Conservation (phyloP, 768 basidiomycete genomes). For the Pleurotus sapidus region DNA sequence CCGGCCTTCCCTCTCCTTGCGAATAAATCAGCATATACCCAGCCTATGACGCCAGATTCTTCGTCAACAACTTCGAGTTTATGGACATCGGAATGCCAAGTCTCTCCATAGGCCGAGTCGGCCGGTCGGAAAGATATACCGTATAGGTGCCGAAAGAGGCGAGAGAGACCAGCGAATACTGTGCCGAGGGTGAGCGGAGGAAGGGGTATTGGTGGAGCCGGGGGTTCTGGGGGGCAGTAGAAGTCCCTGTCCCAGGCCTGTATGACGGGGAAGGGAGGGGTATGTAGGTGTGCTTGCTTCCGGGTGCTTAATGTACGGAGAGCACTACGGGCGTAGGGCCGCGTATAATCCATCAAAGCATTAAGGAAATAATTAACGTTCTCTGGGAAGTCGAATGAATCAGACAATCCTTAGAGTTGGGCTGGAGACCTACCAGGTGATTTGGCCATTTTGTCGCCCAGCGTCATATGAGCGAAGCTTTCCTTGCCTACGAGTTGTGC, state of each 20-base stretch:
- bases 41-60: slow-evolving; percentile 80
- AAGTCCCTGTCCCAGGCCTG: slow-evolving; percentile 98
- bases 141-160: slow-evolving; percentile 83
- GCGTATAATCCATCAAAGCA: slow-evolving; percentile 77
- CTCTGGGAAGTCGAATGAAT: slow-evolving; percentile 35
- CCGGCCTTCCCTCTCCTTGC: slow-evolving; percentile 79
- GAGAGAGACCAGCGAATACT: slow-evolving; percentile 87
- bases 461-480: slow-evolving; percentile 83
- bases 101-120: slow-evolving; percentile 69
- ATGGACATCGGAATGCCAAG: slow-evolving; percentile 85
- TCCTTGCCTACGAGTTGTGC: slow-evolving; percentile 81
- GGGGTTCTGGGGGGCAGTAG: slow-evolving; percentile 80
- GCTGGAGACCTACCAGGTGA: slow-evolving; percentile 57
- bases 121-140: slow-evolving; percentile 81
- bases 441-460: slow-evolving; percentile 97
- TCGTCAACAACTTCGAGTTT: slow-evolving; percentile 95
- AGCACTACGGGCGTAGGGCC: slow-evolving; percentile 73
- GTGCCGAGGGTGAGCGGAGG: slow-evolving; percentile 85
- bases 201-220: slow-evolving; percentile 70
- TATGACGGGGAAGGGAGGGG: slow-evolving; percentile 58
- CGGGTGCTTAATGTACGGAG: slow-evolving; percentile 60
- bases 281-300: slow-evolving; percentile 73
- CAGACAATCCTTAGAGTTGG: slow-evolving; percentile 4
- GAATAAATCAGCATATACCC: slow-evolving; percentile 95
- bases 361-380: slow-evolving; percentile 87